phyloP scores from a whole-genome alignment of 2,329 filamentous ascomycete species.

The Dactylellina parvicollis region DNA sequence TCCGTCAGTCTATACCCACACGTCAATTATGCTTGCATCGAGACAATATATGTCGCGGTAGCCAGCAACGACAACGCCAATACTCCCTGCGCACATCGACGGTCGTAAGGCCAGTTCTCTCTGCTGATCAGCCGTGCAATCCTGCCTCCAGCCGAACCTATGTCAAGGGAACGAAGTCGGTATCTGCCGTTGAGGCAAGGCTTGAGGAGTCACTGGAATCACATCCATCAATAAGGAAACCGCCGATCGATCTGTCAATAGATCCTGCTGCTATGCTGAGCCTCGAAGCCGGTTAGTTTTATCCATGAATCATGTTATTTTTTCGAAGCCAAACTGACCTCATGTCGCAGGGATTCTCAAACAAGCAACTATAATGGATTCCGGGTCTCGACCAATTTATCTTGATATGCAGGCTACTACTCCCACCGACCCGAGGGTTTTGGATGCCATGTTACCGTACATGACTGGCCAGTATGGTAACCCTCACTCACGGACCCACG shows the following conservation, averaged over 20 bases:
- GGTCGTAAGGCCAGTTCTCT: slow-evolving; percentile 4
- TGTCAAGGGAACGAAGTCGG: slow-evolving; percentile 42
- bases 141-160: slow-evolving; percentile 14
- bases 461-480: slow-evolving; percentile 95
- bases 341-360: slow-evolving; percentile 75
- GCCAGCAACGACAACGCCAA: slow-evolving; percentile 1
- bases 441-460: slow-evolving; percentile 96
- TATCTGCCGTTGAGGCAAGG: slow-evolving; percentile 32
- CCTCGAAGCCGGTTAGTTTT: slow-evolving; percentile 34
- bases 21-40: slow-evolving; percentile 1
- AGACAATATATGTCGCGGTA: neutral
- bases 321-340: neutral
- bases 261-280: slow-evolving; percentile 50
- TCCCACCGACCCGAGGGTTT: slow-evolving; percentile 89
- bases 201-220: slow-evolving; percentile 11
- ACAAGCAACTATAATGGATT: slow-evolving; percentile 90
- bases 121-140: neutral
- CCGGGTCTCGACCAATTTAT: slow-evolving; percentile 93
- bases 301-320: neutral
- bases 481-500: slow-evolving; percentile 95
- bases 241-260: slow-evolving; percentile 30
- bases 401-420: slow-evolving; percentile 99
- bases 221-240: slow-evolving; percentile 23
- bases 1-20: slow-evolving; percentile 5
- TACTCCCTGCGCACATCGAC: slow-evolving; percentile 1